phyloP scores from a whole-genome alignment of 202 grass and related monocot species.

The Dendrocalamus latiflorus region DNA sequence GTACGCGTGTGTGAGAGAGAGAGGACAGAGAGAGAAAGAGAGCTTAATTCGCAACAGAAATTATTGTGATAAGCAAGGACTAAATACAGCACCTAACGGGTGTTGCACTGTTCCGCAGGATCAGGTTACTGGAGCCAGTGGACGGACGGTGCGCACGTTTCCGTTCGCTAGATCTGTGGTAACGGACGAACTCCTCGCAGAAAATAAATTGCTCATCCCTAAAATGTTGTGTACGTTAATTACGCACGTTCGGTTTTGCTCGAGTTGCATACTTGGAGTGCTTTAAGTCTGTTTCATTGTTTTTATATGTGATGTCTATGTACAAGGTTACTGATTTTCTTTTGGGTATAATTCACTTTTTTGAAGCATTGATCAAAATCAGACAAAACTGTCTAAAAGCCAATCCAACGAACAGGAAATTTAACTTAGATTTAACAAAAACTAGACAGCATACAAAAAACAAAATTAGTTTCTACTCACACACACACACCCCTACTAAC shows the following conservation, averaged over 20 bases:
- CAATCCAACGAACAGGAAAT: no score
- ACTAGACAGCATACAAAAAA: no score
- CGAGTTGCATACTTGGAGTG: not conserved
- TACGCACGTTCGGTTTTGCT: not conserved
- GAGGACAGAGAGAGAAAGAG: not conserved
- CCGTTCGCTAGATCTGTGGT: not conserved
- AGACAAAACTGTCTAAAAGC: no score
- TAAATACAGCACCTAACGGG: not conserved
- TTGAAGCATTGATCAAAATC: no score
- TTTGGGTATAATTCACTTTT: no score
- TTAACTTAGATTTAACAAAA: no score
- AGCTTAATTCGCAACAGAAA: constrained; percentile 1
- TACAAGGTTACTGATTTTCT: not conserved
- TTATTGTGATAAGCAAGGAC: constrained; percentile 1
- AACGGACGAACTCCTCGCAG: not conserved
- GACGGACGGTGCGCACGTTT: not conserved
- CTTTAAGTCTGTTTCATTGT: no score
- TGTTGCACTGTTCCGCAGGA: constrained; percentile 1
- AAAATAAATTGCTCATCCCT: not conserved
- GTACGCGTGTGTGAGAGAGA: no score
- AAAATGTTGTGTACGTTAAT: not conserved
- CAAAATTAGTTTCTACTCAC: no score
- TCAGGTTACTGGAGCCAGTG: not conserved
- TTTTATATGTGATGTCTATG: not conserved
- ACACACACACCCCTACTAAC: no score